Conservation (phyloP, 306 rosid genomes). For the Albizia julibrissin region DNA sequence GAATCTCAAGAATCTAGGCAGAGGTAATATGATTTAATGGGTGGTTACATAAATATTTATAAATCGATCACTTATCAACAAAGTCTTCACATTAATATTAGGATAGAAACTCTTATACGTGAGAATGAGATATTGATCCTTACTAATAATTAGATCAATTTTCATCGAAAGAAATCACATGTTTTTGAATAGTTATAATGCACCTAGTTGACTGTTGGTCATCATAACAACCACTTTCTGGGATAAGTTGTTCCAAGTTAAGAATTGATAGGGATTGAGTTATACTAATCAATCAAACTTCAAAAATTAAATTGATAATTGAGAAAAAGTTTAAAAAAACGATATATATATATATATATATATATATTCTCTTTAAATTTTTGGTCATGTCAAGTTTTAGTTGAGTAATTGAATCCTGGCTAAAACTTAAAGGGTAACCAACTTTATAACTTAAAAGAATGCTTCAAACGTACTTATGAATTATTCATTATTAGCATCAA, state of each 20-base stretch:
- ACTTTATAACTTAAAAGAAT: not conserved
- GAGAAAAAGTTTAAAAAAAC: not conserved
- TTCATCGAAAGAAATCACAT: too few species aligned
- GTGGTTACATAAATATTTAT: too few species aligned
- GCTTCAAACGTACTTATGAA: not conserved
- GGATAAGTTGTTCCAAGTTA: too few species aligned
- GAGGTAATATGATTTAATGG: too few species aligned
- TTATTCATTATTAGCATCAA: not conserved
- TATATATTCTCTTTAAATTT: not conserved
- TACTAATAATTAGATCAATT: too few species aligned
- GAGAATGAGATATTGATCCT: not conserved
- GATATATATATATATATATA: too few species aligned
- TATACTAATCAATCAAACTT: too few species aligned
- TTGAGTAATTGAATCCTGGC: not conserved
- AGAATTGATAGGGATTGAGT: too few species aligned
- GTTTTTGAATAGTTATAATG: too few species aligned
- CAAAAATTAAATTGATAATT: not conserved
- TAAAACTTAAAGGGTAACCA: not conserved
- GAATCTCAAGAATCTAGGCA: not conserved
- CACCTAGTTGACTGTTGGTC: too few species aligned
- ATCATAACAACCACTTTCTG: too few species aligned
- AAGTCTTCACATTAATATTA: not conserved
- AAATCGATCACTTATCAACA: not conserved
- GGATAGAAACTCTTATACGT: not conserved
- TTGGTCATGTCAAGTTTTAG: not conserved